Conservation (phyloP, 345 rosid genomes). For the Sisymbrium altissimum region DNA sequence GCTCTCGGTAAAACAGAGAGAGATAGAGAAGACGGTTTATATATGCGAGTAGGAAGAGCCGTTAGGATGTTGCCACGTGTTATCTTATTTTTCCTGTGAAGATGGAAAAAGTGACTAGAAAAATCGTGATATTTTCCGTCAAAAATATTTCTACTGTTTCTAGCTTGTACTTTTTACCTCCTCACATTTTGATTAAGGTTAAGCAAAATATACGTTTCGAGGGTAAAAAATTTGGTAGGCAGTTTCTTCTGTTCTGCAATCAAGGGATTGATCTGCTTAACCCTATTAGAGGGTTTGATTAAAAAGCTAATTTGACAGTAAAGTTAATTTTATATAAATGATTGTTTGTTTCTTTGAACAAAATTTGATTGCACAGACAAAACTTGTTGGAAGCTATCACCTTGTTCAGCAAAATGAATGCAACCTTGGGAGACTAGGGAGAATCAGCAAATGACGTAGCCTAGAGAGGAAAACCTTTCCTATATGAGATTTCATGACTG, state of each 20-base stretch:
- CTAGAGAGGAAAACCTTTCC: neutral
- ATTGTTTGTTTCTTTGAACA: constrained; percentile 24
- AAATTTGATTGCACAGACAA: constrained; percentile 71
- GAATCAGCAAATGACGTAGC: constrained; percentile 31
- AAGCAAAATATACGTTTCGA: too few relatives aligned
- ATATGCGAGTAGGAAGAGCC: constrained; percentile 4
- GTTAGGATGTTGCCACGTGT: constrained; percentile 28
- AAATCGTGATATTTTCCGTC: constrained; percentile 32
- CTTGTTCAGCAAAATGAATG: constrained; percentile 61
- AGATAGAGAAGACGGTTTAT: constrained; percentile 15
- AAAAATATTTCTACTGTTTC: neutral
- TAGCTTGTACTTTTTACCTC: too few relatives aligned
- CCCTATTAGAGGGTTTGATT: too few relatives aligned
- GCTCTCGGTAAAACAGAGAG: neutral
- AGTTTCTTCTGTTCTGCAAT: too few relatives aligned
- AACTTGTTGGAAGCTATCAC: constrained; percentile 65
- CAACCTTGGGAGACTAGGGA: constrained; percentile 45
- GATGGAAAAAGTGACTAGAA: neutral
- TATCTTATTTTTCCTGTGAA: neutral
- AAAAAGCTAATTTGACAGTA: neutral
- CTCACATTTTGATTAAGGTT: too few relatives aligned
- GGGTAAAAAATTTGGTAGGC: too few relatives aligned
- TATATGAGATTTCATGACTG: constrained; percentile 7
- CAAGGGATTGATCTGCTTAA: too few relatives aligned
- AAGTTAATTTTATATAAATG: neutral